Evolutionary conservation across 2,329 filamentous ascomycete species (phyloP), one percentile per base, ranked within the genome.

Genomic region (Cordyceps tenuipes): DNA sequence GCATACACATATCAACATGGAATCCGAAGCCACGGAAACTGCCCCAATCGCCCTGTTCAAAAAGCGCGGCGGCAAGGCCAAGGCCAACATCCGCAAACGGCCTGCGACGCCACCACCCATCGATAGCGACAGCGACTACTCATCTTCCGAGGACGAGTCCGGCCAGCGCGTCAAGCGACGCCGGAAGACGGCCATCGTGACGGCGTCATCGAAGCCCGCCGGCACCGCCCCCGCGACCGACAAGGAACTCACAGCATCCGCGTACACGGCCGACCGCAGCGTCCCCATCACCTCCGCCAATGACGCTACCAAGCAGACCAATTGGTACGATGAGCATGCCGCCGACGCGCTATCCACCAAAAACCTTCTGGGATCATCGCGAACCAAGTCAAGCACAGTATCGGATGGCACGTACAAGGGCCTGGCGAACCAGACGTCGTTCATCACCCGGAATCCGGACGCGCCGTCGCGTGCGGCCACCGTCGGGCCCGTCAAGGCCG

Each of bases 291-390:
- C 84, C 66, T 80, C 79, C 64, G 83, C 82, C 67, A 93, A 93
- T 71, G 92, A 97, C 71, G 93, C 94, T 21, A 97, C 93, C 1
- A 96, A 95, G 68, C 82, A 86, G 48, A 88, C 83, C 60, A 90
- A 96, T 71, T 97, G 91, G 92, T 94, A 88, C 73, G 91, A 96
- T 62, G 89, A 93, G 62, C 79, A 81, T n/a, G 75, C 78, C 26
- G 74, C 76, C 50, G 79, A 80, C 52, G 70, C 69, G 1, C 62
- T 76, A 6, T 77, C 76, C 4, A 65, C 73, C 3, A 77, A 85
- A 69, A 85, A 79, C 59, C 77, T 87, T 0, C 76, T 87, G 19
- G 85, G 83, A 10, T 49, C 56, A 1, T 51, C 56, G 3, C 76
- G 81, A 39, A 7, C 61, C 72, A 9, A 70, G 70, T 26, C 73